phyloP scores from a whole-genome alignment of 2,329 filamentous ascomycete genomes.

The Aspergillus tanneri region DNA sequence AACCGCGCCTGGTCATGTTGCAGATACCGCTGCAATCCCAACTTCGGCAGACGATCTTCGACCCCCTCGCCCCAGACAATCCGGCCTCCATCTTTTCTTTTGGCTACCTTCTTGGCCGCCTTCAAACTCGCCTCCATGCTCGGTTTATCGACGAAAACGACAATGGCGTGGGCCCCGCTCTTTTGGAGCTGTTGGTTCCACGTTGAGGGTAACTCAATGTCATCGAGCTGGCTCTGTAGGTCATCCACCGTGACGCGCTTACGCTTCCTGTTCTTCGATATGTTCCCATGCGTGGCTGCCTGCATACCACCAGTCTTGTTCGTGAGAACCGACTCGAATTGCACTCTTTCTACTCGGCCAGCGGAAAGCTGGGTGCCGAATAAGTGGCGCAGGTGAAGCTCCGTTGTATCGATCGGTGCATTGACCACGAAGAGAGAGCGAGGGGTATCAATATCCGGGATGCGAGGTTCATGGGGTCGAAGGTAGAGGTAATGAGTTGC shows the following conservation, averaged over 20 bases:
- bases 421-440: constrained; percentile 91
- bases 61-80: constrained; percentile 69
- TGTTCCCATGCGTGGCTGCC: constrained; percentile 23
- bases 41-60: constrained; percentile 54
- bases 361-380: constrained; percentile 73
- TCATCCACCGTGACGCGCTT: constrained; percentile 55
- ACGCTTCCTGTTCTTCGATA: constrained; percentile 50
- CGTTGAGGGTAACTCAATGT: constrained; percentile 63
- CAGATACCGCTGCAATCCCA: constrained; percentile 56
- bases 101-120: constrained; percentile 61
- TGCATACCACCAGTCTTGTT: constrained; percentile 33
- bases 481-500: constrained; percentile 83
- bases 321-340: constrained; percentile 61
- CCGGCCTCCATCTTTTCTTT: constrained; percentile 53
- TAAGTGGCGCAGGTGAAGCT: constrained; percentile 70
- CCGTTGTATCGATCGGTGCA: constrained; percentile 78
- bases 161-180: constrained; percentile 76
- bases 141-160: constrained; percentile 78
- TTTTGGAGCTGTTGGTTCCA: constrained; percentile 71
- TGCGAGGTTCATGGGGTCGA: constrained; percentile 76
- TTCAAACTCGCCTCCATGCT: constrained; percentile 76
- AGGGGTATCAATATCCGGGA: constrained; percentile 68
- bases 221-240: constrained; percentile 56
- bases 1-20: constrained; percentile 71
- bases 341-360: constrained; percentile 73